A percentile compares a stretch with the other conserved stretches of the same genome.
phyloP scores from a whole-genome alignment of 768 basidiomycete genomes.

The Phylloporus arenicola region DNA sequence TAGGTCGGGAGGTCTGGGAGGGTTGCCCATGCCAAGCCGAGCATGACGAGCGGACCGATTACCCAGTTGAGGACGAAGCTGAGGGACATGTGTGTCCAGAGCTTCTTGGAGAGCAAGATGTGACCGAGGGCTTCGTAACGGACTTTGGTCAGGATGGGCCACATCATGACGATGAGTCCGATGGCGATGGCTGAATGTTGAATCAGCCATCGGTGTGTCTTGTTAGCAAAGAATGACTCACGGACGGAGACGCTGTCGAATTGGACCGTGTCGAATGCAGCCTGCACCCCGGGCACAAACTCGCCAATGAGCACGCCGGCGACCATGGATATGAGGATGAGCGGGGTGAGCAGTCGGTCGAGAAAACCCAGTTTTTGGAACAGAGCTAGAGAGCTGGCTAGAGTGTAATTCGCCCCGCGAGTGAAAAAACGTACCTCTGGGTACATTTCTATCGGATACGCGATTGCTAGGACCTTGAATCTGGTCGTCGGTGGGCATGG shows the following conservation, averaged over 20 bases:
- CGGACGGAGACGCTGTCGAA: conserved; percentile 73
- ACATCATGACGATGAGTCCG: conserved; percentile 85
- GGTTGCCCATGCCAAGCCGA: conserved; percentile 81
- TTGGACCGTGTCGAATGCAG: conserved; percentile 56
- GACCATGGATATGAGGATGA: conserved; percentile 70
- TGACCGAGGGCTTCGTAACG: conserved; percentile 66
- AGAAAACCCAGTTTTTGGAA: conserved; percentile 43
- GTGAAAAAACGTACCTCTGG: conserved; percentile 1
- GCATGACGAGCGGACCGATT: conserved; percentile 75
- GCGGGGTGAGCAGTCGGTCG: conserved; percentile 59
- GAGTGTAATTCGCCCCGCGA: background rate
- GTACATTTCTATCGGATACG: background rate
- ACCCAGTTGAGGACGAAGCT: conserved; percentile 78
- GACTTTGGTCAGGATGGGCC: conserved; percentile 73
- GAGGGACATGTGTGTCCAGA: conserved; percentile 67
- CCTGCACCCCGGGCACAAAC: conserved; percentile 53
- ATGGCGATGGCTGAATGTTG: conserved; percentile 60
- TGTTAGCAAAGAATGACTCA: conserved; percentile 35
- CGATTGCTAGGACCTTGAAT: no score
- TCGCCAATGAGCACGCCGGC: conserved; percentile 70
- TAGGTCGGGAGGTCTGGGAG: conserved; percentile 74
- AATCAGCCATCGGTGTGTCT: background rate
- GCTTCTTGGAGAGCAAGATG: conserved; percentile 43
- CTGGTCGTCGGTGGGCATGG: background rate
- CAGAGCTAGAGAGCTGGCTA: conserved; percentile 22